Evolutionary conservation across 2,329 filamentous ascomycete species (phyloP).

Genomic region (Exophiala viscosa): DNA sequence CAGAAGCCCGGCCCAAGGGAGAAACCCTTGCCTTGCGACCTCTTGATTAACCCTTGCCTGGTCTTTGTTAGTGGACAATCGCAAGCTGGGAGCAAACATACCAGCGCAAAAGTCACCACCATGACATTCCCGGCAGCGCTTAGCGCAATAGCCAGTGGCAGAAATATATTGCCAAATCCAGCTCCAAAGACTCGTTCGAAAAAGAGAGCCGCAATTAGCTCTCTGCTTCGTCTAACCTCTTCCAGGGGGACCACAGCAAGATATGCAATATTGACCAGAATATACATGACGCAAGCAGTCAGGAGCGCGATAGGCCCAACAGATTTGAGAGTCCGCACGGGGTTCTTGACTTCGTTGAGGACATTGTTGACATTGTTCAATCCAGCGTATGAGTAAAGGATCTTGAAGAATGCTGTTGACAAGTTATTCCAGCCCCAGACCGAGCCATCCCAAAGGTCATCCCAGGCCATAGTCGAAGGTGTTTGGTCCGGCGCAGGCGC

Average conservation of each 20-base stretch:
- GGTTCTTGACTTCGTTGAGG: conserved; percentile 67
- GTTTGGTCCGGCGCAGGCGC: conserved; percentile 2
- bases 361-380: conserved; percentile 67
- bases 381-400: conserved; percentile 67
- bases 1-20: conserved; percentile 59
- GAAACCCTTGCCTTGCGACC: conserved; percentile 66
- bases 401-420: conserved; percentile 62
- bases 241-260: conserved; percentile 64
- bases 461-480: conserved; percentile 40
- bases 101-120: conserved; percentile 66
- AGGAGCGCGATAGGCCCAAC: conserved; percentile 58
- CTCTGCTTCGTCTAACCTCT: conserved; percentile 63
- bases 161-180: conserved; percentile 53
- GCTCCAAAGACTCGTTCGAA: conserved; percentile 63
- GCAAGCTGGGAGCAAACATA: conserved; percentile 36
- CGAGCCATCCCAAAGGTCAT: conserved; percentile 59
- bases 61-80: conserved; percentile 20
- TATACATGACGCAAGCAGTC: conserved; percentile 61
- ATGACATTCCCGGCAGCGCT: conserved; percentile 69
- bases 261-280: conserved; percentile 63
- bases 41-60: conserved; percentile 69
- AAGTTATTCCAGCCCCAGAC: conserved; percentile 67
- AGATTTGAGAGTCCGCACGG: conserved; percentile 61
- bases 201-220: conserved; percentile 65
- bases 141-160: conserved; percentile 63